These are phyloP conservation scores for Lachancea mirantina DNA, from an alignment of 805 yeast genomes.

Conservation along the genomic window DNA sequence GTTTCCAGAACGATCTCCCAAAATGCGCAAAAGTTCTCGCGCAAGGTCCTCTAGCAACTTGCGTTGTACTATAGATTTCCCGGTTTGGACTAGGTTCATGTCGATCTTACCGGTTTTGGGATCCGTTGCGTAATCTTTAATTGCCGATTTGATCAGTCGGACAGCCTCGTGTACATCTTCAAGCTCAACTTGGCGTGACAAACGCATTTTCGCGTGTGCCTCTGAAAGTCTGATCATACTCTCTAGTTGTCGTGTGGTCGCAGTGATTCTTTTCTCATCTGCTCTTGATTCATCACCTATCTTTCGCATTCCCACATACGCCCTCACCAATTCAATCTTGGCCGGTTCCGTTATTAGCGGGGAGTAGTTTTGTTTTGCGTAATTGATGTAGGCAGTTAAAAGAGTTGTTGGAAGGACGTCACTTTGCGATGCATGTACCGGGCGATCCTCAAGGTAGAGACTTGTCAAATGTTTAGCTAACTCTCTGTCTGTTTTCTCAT, in stretches of 20 bases:
- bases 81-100: slow-evolving; percentile 95
- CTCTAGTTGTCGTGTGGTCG: slow-evolving; percentile 95
- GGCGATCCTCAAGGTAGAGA: slow-evolving; percentile 84
- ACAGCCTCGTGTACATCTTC: slow-evolving; percentile 91
- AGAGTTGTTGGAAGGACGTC: slow-evolving; percentile 82
- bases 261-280: slow-evolving; percentile 87
- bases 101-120: slow-evolving; percentile 95
- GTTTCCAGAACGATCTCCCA: slow-evolving; percentile 43
- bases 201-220: slow-evolving; percentile 96
- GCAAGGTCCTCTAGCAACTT: slow-evolving; percentile 65
- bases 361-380: slow-evolving; percentile 77
- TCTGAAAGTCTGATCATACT: slow-evolving; percentile 91
- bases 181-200: slow-evolving; percentile 61
- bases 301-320: slow-evolving; percentile 90
- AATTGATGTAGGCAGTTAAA: slow-evolving; percentile 81
- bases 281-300: slow-evolving; percentile 86
- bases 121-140: slow-evolving; percentile 96
- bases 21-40: slow-evolving; percentile 48
- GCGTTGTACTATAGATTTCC: slow-evolving; percentile 83
- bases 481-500: slow-evolving; percentile 74
- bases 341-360: slow-evolving; percentile 81
- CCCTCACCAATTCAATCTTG: slow-evolving; percentile 73
- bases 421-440: slow-evolving; percentile 57
- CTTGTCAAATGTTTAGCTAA: slow-evolving; percentile 86
- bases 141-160: slow-evolving; percentile 84